These are phyloP conservation scores for Cyberlindnera meyerae DNA, from an alignment of 805 yeast species.

Conservation along the genomic window DNA sequence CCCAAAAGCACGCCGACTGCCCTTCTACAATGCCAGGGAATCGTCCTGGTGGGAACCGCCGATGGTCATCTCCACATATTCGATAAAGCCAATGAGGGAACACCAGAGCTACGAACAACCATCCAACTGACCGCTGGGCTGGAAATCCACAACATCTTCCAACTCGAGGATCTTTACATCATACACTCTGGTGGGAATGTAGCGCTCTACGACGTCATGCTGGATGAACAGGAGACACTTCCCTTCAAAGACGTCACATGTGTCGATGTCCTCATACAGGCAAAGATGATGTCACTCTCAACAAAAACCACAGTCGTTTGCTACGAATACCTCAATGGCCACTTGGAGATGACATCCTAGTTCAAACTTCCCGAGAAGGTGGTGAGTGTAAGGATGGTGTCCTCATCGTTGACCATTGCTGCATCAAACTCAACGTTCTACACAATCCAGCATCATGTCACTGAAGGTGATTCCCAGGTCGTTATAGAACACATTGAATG, in stretches of 20 bases:
- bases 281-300: constrained; percentile 10
- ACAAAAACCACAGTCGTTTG: constrained; percentile 16
- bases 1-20: constrained; percentile 10
- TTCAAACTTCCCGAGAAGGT: constrained; percentile 27
- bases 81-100: not conserved
- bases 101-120: not conserved
- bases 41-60: constrained; percentile 9
- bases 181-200: constrained; percentile 5
- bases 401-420: constrained; percentile 16
- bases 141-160: constrained; percentile 3
- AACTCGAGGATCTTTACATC: constrained; percentile 1
- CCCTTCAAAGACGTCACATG: constrained; percentile 17
- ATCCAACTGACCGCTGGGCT: constrained; percentile 6
- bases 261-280: constrained; percentile 6
- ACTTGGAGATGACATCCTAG: constrained; percentile 25
- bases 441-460: constrained; percentile 4
- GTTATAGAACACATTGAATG: constrained; percentile 7
- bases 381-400: constrained; percentile 19
- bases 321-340: constrained; percentile 16
- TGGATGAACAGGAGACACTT: constrained; percentile 15
- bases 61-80: constrained; percentile 10
- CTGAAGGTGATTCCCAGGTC: not conserved
- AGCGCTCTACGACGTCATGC: constrained; percentile 9
- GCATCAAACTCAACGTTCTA: constrained; percentile 23
- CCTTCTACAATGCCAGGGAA: constrained; percentile 1